Evolutionary conservation across 352 stramenopile species (phyloP), one percentile per base, ranked within the genome.

Genomic region (Phytophthora syringae): DNA sequence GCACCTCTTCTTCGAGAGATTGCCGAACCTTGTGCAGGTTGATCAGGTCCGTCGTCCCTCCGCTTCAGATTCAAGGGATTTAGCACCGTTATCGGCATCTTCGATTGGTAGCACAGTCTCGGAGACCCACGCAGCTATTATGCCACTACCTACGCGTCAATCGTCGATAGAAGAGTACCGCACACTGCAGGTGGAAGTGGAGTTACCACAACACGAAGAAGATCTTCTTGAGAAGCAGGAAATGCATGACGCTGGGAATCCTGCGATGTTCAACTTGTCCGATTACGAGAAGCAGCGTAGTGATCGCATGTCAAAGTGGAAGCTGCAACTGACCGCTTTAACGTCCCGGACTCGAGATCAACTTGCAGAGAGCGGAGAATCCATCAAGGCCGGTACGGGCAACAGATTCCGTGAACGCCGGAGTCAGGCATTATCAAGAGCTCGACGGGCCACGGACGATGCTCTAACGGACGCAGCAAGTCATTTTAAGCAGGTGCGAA

Each of bases 21-120:
- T 92, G n/a, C 80, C 83, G 15, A 84, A 82, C 27, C 67, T 92
- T 3, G 66, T 83, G 13, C 76, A 90, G 30, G 67, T 92, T 37
- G 79, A 90, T 24, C 70, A 84, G 12, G 80, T 79, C 32, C 78
- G 78, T 42, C 80, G 80, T 15, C 57, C 58, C 7, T 62, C 58
- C 0, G 59, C 66, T 9, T 25, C 42, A 20, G 45, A 28, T 18
- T 61, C 64, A 36, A 16, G 20, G 28, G 48, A 52, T 21, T 27
- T 21, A 3, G 22, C 51, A 5, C 53, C 66, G 34, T 43, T 67
- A 12, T 69, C 48, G 2, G 39, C 55, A 25, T 57, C 61, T 9
- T 64, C 66, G 1, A 52, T 64, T 34, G 57, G 68, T 9, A 80
- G 60, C n/a, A 27, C 22, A 74, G 39, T 25, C 18, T 60, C 43